Evolutionary conservation across 2,329 filamentous ascomycete genomes (phyloP).

Genomic region (Fusarium circinatum): DNA sequence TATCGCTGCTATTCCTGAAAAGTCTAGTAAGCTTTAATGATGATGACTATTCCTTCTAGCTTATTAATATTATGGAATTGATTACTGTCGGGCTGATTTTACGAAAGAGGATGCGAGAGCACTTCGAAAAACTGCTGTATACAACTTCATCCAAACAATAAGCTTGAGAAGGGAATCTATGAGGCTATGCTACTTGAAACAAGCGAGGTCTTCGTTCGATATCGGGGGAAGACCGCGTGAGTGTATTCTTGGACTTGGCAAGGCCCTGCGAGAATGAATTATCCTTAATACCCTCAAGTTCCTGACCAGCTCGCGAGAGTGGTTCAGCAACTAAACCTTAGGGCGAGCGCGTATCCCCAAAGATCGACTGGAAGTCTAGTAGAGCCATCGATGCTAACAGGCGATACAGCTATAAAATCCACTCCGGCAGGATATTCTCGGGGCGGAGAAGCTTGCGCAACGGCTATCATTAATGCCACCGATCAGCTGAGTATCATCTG

Average conservation of each 20-base stretch:
- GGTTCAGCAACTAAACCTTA: not conserved
- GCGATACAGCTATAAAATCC: not conserved
- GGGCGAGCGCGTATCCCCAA: not conserved
- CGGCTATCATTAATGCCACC: not conserved
- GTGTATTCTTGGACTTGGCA: not conserved
- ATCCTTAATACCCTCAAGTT: not conserved
- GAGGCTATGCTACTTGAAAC: rapidly evolving
- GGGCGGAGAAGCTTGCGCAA: not conserved
- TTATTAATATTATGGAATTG: not conserved
- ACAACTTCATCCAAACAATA: not conserved
- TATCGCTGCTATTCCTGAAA: constrained; percentile 1
- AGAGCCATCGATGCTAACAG: too few species aligned
- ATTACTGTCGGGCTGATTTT: not conserved
- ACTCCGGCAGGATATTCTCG: too few species aligned
- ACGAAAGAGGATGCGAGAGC: not conserved
- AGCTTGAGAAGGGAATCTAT: rapidly evolving
- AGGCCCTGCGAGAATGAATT: not conserved
- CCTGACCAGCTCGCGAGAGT: not conserved
- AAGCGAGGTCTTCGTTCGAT: rapidly evolving
- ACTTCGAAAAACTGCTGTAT: not conserved
- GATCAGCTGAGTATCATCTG: not conserved
- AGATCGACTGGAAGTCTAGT: not conserved
- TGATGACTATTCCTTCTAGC: not conserved
- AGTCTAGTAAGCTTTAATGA: not conserved
- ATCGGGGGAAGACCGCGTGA: too few species aligned